A percentile compares a stretch with the other conserved stretches of the same genome.
phyloP scores from a whole-genome alignment of 2,329 filamentous ascomycete genomes.

The Colletotrichum cuscutae region DNA sequence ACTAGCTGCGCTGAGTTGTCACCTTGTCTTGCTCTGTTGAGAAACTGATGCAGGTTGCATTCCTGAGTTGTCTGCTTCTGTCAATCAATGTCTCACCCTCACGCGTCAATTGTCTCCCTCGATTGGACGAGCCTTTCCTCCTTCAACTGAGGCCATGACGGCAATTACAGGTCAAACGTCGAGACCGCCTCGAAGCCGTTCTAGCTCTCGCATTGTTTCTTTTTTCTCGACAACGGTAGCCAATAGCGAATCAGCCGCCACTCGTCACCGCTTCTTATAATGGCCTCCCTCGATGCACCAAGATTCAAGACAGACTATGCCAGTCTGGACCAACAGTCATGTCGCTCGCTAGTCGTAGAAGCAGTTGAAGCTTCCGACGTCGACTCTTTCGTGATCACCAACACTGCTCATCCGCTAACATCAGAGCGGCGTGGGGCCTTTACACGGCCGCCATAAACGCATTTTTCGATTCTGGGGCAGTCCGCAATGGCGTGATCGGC shows the following conservation, averaged over 20 bases:
- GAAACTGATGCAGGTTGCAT: background rate
- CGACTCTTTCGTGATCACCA: background rate
- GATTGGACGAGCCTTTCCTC: conserved; percentile 5
- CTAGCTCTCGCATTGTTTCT: background rate
- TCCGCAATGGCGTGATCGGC: conserved; percentile 27
- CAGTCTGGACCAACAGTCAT: background rate
- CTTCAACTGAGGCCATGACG: background rate
- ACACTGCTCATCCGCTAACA: conserved; percentile 3
- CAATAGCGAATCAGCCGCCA: conserved; percentile 10
- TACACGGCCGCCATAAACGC: background rate
- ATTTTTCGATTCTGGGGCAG: conserved; percentile 24
- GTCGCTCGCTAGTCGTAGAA: conserved; percentile 7
- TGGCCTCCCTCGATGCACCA: background rate
- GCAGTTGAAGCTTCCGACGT: conserved; percentile 11
- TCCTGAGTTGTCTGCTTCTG: background rate
- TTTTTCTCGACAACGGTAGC: background rate
- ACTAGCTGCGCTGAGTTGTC: background rate
- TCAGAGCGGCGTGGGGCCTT: background rate
- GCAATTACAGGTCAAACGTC: background rate
- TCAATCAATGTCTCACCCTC: conserved; percentile 22
- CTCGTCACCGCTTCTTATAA: conserved; percentile 24
- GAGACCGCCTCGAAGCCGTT: background rate
- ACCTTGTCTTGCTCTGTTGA: background rate
- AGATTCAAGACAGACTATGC: background rate
- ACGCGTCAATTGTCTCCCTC: conserved; percentile 12